These are phyloP conservation scores for Sequoiadendron giganteum DNA, from an alignment of 75 land plant species.

Conservation along the genomic window DNA sequence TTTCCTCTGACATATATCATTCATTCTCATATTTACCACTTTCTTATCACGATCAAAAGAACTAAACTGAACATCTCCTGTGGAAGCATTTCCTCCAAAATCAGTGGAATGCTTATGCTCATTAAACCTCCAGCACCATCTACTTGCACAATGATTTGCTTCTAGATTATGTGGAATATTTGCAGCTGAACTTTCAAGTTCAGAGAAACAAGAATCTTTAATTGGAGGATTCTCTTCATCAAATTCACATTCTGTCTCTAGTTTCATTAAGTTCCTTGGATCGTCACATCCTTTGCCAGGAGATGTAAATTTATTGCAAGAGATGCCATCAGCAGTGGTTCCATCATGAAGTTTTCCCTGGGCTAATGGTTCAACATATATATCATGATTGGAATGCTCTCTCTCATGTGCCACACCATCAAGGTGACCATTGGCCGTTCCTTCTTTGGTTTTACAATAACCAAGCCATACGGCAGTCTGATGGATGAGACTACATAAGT, in stretches of 20 bases:
- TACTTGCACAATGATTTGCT: neutral
- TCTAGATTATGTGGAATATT: neutral
- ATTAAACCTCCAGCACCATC: neutral
- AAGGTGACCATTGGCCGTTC: neutral
- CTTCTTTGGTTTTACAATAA: constrained; percentile 4
- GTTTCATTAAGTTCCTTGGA: neutral
- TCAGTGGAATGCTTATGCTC: neutral
- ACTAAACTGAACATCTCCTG: neutral
- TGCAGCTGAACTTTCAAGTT: neutral
- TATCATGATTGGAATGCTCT: neutral
- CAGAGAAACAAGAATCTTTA: neutral
- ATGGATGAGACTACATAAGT: constrained; percentile 40
- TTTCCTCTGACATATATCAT: neutral
- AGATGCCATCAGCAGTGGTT: neutral
- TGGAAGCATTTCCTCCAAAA: neutral
- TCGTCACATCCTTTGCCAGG: neutral
- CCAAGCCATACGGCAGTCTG: neutral
- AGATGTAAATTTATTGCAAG: neutral
- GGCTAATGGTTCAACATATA: neutral
- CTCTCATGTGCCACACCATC: neutral
- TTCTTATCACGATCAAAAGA: constrained; percentile 3
- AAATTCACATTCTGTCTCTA: neutral
- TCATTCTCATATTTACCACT: neutral
- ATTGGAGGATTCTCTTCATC: constrained; percentile 5
- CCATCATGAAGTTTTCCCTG: neutral